Conservation (phyloP, 2,329 filamentous ascomycete species). For the Pestalotiopsis fici region DNA sequence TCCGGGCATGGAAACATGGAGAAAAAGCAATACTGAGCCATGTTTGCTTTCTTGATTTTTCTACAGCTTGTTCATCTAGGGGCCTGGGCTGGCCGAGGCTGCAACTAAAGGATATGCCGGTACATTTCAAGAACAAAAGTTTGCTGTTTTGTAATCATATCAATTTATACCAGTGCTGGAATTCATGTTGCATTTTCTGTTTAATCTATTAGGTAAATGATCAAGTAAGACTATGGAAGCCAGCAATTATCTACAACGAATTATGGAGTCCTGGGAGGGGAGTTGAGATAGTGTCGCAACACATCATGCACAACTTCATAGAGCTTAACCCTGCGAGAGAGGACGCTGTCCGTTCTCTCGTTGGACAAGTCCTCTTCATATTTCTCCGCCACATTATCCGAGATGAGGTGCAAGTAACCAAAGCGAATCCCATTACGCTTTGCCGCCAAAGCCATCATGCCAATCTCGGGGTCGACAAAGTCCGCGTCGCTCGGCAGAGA, state of each 20-base stretch:
- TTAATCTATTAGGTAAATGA: background rate
- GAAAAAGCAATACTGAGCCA: background rate
- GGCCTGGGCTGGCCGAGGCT: too few species aligned
- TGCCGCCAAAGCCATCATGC: constrained; percentile 16
- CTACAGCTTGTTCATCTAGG: too few species aligned
- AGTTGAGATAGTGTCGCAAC: constrained; percentile 9
- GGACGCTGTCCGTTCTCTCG: constrained; percentile 12
- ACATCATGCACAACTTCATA: constrained; percentile 13
- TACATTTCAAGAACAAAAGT: too few species aligned
- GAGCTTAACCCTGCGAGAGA: constrained; percentile 5
- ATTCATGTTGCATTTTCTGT: background rate
- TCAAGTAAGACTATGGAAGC: background rate
- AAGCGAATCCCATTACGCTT: constrained; percentile 8
- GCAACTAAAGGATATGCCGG: too few species aligned
- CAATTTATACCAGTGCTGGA: too few species aligned
- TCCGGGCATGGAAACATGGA: too few species aligned
- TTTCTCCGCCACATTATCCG: constrained; percentile 13
- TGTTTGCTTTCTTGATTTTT: background rate
- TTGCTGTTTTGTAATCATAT: too few species aligned
- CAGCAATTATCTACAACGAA: background rate
- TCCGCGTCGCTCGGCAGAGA: constrained; percentile 8
- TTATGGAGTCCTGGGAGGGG: background rate
- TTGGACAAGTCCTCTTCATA: constrained; percentile 16
- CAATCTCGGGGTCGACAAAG: constrained; percentile 16
- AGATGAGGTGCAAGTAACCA: constrained; percentile 15